A percentile compares a stretch with the other conserved stretches of the same genome.
Conservation (phyloP, 106 monocot genomes). For the Dioscorea dumetorum region DNA sequence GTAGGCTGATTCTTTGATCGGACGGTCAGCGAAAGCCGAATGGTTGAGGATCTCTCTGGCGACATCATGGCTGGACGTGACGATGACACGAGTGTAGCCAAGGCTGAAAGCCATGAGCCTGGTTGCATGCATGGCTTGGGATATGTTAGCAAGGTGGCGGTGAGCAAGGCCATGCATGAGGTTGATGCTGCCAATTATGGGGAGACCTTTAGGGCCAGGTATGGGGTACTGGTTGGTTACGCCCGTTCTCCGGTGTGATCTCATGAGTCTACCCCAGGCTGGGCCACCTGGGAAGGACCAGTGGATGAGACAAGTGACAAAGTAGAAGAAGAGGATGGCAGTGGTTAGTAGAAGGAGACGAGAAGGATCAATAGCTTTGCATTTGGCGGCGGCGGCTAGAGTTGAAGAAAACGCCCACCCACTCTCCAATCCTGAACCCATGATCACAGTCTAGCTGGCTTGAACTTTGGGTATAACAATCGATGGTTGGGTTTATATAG, state of each 20-base stretch:
- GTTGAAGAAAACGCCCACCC: conserved; percentile 22
- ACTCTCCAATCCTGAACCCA: not conserved
- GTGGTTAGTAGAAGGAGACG: conserved; percentile 1
- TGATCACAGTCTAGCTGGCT: not conserved
- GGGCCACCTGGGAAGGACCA: conserved; percentile 50
- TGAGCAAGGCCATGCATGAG: conserved; percentile 62
- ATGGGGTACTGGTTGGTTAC: not conserved
- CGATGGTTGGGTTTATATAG: too few relatives aligned
- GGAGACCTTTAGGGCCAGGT: conserved; percentile 49
- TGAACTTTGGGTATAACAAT: too few relatives aligned
- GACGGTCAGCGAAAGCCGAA: conserved; percentile 57
- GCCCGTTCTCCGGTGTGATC: too few relatives aligned
- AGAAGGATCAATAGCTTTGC: conserved; percentile 2
- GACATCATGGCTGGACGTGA: conserved; percentile 38
- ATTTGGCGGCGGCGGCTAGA: conserved; percentile 10
- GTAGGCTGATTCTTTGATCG: conserved; percentile 58
- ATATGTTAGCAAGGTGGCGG: conserved; percentile 29
- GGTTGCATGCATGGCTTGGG: conserved; percentile 10
- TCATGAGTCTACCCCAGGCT: conserved; percentile 32
- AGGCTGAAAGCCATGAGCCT: conserved; percentile 59
- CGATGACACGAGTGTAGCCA: conserved; percentile 33
- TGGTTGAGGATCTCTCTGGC: conserved; percentile 53
- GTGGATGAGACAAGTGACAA: conserved; percentile 15
- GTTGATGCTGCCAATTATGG: conserved; percentile 52
- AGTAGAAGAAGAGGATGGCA: conserved; percentile 3